Evolutionary conservation across 164 flowering plant species (phyloP).

Genomic region (Pachysandra terminalis): DNA sequence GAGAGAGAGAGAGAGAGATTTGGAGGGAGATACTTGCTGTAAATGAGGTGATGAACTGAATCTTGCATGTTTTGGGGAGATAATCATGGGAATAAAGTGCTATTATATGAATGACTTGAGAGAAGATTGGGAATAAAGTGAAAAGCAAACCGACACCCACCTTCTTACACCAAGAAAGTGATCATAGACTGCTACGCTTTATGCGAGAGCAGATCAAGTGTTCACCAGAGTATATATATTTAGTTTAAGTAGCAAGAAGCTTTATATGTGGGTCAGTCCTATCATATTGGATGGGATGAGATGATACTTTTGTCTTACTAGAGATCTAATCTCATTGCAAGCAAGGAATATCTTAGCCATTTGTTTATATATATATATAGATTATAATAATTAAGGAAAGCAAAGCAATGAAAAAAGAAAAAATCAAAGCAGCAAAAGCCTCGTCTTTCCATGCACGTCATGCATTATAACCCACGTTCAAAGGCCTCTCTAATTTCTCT

Average conservation of each 20-base stretch:
- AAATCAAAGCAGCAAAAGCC: constrained; percentile 16
- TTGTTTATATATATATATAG: constrained; percentile 1
- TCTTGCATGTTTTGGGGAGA: background rate
- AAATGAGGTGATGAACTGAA: no score
- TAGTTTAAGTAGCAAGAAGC: no score
- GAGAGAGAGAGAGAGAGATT: no score
- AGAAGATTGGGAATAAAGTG: constrained; percentile 56
- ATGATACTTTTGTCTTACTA: constrained; percentile 58
- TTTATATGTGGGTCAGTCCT: no score
- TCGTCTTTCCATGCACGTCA: constrained; percentile 55
- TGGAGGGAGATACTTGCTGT: no score
- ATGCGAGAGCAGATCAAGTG: background rate
- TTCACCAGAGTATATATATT: background rate
- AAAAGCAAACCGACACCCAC: constrained; percentile 59
- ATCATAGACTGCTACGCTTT: constrained; percentile 23
- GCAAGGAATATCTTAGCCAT: constrained; percentile 47
- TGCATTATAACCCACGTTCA: constrained; percentile 36
- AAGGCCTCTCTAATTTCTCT: background rate
- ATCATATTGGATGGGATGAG: constrained; percentile 13
- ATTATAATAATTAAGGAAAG: background rate
- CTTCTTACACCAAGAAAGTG: constrained; percentile 38
- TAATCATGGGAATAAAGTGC: constrained; percentile 2
- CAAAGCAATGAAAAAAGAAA: constrained; percentile 2
- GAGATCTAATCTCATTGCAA: constrained; percentile 36
- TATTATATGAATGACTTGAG: constrained; percentile 9